Evolutionary conservation across 139 green algal species (phyloP), one percentile per base, ranked within the genome.

Genomic region (Astrephomene gubernaculifera): DNA sequence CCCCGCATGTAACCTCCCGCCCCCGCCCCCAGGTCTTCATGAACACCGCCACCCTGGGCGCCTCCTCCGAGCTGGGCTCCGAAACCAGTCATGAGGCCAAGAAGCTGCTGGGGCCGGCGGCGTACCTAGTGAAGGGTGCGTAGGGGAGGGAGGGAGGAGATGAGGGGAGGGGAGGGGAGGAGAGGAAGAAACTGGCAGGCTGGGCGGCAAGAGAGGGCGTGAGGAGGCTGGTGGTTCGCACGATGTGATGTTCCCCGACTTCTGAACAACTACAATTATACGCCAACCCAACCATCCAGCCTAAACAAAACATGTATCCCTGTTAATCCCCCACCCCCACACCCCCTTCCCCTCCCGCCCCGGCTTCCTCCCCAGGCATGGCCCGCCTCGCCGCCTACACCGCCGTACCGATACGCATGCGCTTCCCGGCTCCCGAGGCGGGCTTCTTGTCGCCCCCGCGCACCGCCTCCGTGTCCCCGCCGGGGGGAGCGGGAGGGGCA

Each of bases 41-140:
- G 79, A 90, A 90, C 63, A 90, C 86, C 0, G 79, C 86, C 36
- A 87, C 86, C 2, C 70, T 87, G 39, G 86, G 86, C 6, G 86
- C 80, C 29, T 76, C 52, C 29, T 69, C 64, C 7, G 86, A 87
- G 31, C 54, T 90, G 71, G 79, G 72, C 79, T 57, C 79, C 49
- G 52, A 86, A 54, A 89, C 85, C 54, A 83, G 70, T 52, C 78
- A 79, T 60, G 68, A 71, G 43, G 57, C 82, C 68, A 90, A 90
- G 79, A 49, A 74, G 75, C 53, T 90, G 45, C 71, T 90, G 79
- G 86, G 86, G 38, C 86, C 86, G 8, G 71, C 78, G 29, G 86
- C 86, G 4, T 87, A 86, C 79, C 63, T 75, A 44, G 79, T 75
- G 44, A 76, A 85, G 49, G 65, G 64, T 67, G 44, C 41, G 78